These are phyloP conservation scores for Pyrenophora seminiperda DNA, from an alignment of 2,329 filamentous ascomycete genomes.

Conservation along the genomic window DNA sequence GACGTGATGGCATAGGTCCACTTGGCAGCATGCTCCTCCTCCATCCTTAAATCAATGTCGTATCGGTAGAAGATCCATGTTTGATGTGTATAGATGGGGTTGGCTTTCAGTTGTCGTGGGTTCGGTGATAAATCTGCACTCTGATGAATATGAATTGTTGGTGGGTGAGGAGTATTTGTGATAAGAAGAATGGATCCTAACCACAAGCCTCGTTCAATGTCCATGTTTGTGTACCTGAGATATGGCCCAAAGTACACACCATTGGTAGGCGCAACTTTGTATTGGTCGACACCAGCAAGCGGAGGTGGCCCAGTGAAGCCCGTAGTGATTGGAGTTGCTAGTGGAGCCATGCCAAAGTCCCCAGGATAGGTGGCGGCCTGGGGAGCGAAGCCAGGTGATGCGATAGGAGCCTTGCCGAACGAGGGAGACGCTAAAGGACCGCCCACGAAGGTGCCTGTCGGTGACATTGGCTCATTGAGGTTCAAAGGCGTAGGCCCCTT, in stretches of 20 bases:
- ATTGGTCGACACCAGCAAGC: slow-evolving; percentile 87
- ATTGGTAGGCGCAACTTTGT: slow-evolving; percentile 91
- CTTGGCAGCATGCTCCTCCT: slow-evolving; percentile 73
- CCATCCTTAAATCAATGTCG: slow-evolving; percentile 87
- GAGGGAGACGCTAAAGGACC: slow-evolving; percentile 51
- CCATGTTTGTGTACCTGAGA: slow-evolving; percentile 95
- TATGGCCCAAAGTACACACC: slow-evolving; percentile 98
- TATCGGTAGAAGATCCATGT: slow-evolving; percentile 97
- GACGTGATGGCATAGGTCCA: slow-evolving; percentile 99
- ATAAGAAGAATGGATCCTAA: slow-evolving; percentile 91
- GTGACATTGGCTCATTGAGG: slow-evolving; percentile 83
- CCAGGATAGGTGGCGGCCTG: slow-evolving; percentile 84
- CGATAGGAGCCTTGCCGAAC: slow-evolving; percentile 66
- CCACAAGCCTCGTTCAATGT: slow-evolving; percentile 88
- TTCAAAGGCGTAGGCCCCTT: slow-evolving; percentile 91
- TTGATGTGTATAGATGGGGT: slow-evolving; percentile 85
- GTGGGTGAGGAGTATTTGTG: slow-evolving; percentile 87
- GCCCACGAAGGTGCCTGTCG: slow-evolving; percentile 61
- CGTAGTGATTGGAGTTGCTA: slow-evolving; percentile 74
- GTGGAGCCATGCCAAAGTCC: slow-evolving; percentile 78
- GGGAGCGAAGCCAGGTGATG: slow-evolving; percentile 81
- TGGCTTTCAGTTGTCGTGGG: slow-evolving; percentile 80
- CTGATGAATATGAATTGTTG: slow-evolving; percentile 93
- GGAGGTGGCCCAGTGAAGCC: slow-evolving; percentile 90
- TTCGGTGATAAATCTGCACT: slow-evolving; percentile 91